Conservation (phyloP, 1,139 yeast genomes). For the Candida neerlandica region DNA sequence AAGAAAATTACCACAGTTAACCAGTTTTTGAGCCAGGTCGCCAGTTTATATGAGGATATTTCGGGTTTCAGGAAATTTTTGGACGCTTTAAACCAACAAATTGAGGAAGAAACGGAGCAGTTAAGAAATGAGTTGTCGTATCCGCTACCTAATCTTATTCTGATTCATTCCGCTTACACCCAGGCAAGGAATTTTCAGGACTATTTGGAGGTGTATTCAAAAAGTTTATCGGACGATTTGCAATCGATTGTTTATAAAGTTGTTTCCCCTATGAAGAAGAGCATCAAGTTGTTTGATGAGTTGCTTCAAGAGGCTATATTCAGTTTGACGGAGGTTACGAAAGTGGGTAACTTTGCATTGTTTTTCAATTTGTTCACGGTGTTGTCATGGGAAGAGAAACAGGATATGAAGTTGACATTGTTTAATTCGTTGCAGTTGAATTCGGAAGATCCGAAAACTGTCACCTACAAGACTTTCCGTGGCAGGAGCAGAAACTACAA, state of each 20-base stretch:
- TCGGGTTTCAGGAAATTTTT: conserved; percentile 56
- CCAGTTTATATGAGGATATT: conserved; percentile 65
- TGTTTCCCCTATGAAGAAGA: conserved; percentile 50
- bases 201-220: conserved; percentile 59
- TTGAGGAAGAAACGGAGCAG: conserved; percentile 56
- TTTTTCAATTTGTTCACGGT: conserved; percentile 75
- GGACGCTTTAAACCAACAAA: conserved; percentile 50
- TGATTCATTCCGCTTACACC: conserved; percentile 70
- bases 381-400: conserved; percentile 76
- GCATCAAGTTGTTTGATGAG: conserved; percentile 66
- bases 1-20: conserved; percentile 65
- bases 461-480: conserved; percentile 40
- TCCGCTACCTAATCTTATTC: conserved; percentile 60
- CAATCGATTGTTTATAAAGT: conserved; percentile 66
- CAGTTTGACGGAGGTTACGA: conserved; percentile 68
- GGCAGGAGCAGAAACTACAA: conserved; percentile 63
- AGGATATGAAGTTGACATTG: conserved; percentile 67
- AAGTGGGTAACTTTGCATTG: conserved; percentile 66
- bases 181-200: conserved; percentile 79
- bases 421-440: conserved; percentile 44
- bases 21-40: conserved; percentile 73
- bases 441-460: conserved; percentile 21
- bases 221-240: conserved; percentile 65
- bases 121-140: conserved; percentile 53
- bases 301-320: conserved; percentile 61